Conservation (phyloP, 1,284 basidiomycete genomes). For the Anthracocystis panici-leucophaei region DNA sequence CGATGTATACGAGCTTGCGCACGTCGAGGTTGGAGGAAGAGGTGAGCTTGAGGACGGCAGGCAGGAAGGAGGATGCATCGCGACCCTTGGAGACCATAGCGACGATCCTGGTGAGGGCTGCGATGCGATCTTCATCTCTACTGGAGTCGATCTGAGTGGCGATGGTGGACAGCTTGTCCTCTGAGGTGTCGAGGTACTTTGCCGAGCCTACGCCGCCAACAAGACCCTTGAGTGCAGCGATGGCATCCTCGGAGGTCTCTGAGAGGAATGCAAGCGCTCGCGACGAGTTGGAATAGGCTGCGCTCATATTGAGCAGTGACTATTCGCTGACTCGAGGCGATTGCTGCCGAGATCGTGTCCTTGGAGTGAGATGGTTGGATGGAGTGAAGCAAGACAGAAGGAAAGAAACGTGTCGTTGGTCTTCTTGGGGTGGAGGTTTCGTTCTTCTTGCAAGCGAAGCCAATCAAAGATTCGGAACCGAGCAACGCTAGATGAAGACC, state of each 20-base stretch:
- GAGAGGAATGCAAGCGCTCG: slow-evolving; percentile 63
- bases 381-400: not conserved
- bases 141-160: slow-evolving; percentile 60
- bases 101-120: slow-evolving; percentile 62
- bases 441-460: not conserved
- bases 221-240: slow-evolving; percentile 60
- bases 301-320: slow-evolving; percentile 33
- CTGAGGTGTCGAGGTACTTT: slow-evolving; percentile 62
- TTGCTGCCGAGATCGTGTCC: not conserved
- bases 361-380: not conserved
- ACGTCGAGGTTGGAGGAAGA: slow-evolving; percentile 79
- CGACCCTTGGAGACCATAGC: slow-evolving; percentile 87
- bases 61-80: slow-evolving; percentile 83
- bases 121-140: slow-evolving; percentile 60
- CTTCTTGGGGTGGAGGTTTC: slow-evolving; percentile 15
- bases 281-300: slow-evolving; percentile 60
- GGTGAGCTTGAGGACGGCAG: slow-evolving; percentile 65
- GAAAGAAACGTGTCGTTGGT: slow-evolving; percentile 3
- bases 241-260: slow-evolving; percentile 66
- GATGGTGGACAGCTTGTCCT: slow-evolving; percentile 57
- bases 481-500: slow-evolving; percentile 17
- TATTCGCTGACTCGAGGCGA: slow-evolving; percentile 2
- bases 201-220: slow-evolving; percentile 59
- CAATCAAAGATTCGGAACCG: slow-evolving; percentile 1
- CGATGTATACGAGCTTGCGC: slow-evolving; percentile 96